Evolutionary conservation across 805 yeast genomes (phyloP).

Genomic region (Debaryomyces castellii): DNA sequence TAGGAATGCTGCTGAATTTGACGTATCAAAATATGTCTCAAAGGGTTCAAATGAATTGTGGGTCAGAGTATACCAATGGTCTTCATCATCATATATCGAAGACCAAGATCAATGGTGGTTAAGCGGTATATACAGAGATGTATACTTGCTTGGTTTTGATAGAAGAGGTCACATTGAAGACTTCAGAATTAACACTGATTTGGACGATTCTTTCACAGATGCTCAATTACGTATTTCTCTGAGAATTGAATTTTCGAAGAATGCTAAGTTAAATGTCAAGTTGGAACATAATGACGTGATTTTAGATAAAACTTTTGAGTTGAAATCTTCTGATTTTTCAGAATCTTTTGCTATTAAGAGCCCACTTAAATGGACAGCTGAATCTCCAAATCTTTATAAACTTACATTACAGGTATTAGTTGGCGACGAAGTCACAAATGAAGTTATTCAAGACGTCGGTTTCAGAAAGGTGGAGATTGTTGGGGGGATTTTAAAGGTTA

Average conservation of each 20-base stretch:
- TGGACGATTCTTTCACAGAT: constrained; percentile 11
- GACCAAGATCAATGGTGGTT: constrained; percentile 44
- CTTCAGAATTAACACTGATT: constrained; percentile 19
- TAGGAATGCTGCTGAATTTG: constrained; percentile 33
- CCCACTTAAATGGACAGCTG: constrained; percentile 34
- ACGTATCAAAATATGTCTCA: constrained; percentile 14
- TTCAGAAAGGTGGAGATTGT: constrained; percentile 24
- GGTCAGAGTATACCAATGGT: constrained; percentile 32
- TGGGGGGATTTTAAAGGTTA: constrained; percentile 24
- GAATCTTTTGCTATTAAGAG: constrained; percentile 7
- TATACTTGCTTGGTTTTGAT: constrained; percentile 21
- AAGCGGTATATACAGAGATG: constrained; percentile 39
- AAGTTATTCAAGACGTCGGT: constrained; percentile 22
- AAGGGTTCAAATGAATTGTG: constrained; percentile 11
- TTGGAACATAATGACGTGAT: constrained; percentile 1
- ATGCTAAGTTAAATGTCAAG: constrained; percentile 2
- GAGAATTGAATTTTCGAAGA: background rate
- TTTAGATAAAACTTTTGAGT: constrained; percentile 1
- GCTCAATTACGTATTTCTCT: constrained; percentile 5
- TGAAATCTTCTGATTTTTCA: background rate
- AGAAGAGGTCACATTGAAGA: constrained; percentile 27
- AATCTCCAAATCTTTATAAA: constrained; percentile 26
- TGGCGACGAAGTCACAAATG: constrained; percentile 8
- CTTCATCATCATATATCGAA: constrained; percentile 30
- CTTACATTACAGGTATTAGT: constrained; percentile 13